Percentiles rank a stretch among this genome's conserved stretches.
Conservation (phyloP, 129 eudicot species). For the Centrapalus pauciflorus region DNA sequence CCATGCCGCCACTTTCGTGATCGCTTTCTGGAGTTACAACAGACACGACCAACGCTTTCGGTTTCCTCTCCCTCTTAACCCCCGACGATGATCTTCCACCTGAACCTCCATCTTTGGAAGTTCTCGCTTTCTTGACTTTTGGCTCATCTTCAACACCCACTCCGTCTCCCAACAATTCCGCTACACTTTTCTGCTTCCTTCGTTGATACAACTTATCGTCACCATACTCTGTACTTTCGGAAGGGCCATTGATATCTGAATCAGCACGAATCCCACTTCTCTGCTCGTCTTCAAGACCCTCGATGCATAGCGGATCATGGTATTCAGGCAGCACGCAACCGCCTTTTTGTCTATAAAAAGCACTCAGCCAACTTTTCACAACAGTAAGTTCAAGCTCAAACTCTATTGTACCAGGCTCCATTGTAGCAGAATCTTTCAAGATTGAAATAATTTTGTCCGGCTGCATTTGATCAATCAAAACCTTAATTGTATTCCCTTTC, state of each 20-base stretch:
- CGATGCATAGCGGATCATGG: slow-evolving; percentile 31
- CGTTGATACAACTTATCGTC: slow-evolving; percentile 26
- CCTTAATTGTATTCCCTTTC: slow-evolving; percentile 26
- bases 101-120: slow-evolving; percentile 26
- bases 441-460: slow-evolving; percentile 29
- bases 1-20: slow-evolving; percentile 14
- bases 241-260: slow-evolving; percentile 33
- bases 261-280: background rate
- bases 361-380: slow-evolving; percentile 45
- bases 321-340: slow-evolving; percentile 29
- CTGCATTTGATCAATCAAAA: slow-evolving; percentile 21
- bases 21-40: slow-evolving; percentile 18
- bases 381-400: slow-evolving; percentile 38
- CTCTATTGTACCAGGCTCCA: slow-evolving; percentile 1
- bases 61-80: slow-evolving; percentile 11
- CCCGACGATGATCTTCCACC: slow-evolving; percentile 12
- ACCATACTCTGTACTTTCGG: slow-evolving; percentile 16
- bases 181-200: slow-evolving; percentile 65
- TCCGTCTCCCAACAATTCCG: slow-evolving; percentile 45
- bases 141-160: slow-evolving; percentile 11
- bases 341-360: slow-evolving; percentile 37
- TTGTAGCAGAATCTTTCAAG: slow-evolving; percentile 23
- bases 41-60: slow-evolving; percentile 23
- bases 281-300: slow-evolving; percentile 49
- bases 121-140: slow-evolving; percentile 19